These are phyloP conservation scores for Anastatica hierochuntica DNA, from an alignment of 345 rosid species.

Conservation along the genomic window DNA sequence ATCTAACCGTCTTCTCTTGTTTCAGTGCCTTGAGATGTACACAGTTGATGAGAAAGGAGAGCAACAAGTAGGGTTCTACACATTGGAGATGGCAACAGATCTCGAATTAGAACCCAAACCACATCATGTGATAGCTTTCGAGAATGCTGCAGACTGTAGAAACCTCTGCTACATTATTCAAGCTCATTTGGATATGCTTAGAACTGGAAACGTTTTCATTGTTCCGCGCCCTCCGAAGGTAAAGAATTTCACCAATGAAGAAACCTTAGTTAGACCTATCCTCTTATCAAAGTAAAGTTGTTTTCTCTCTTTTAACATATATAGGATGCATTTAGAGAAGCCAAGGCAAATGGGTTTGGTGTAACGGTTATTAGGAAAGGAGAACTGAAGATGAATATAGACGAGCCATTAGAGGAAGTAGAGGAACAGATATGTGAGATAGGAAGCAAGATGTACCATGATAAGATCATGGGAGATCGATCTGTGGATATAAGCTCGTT, in stretches of 20 bases:
- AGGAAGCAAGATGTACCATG: conserved; percentile 85
- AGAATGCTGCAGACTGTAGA: conserved; percentile 62
- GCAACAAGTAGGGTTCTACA: conserved; percentile 70
- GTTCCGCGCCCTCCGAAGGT: conserved; percentile 87
- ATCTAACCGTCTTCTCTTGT: conserved; percentile 1
- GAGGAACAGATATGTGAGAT: conserved; percentile 67
- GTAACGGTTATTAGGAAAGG: conserved; percentile 78
- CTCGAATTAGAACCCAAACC: conserved; percentile 90
- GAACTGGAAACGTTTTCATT: conserved; percentile 65
- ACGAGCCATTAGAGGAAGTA: conserved; percentile 68
- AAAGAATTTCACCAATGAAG: conserved; percentile 8
- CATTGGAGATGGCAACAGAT: conserved; percentile 85
- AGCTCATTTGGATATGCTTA: conserved; percentile 76
- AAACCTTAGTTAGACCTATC: not conserved
- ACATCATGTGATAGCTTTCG: conserved; percentile 71
- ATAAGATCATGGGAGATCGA: conserved; percentile 63
- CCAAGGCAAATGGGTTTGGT: conserved; percentile 71
- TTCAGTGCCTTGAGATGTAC: conserved; percentile 80
- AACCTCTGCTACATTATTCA: conserved; percentile 71
- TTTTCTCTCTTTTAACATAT: not conserved
- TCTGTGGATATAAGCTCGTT: conserved; percentile 63
- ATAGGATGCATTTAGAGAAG: conserved; percentile 80
- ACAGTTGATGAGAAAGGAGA: conserved; percentile 44
- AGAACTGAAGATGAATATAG: conserved; percentile 66
- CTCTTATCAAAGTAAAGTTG: not conserved